Evolutionary conservation across 202 grass and related monocot species (phyloP).

Genomic region (Sporobolus alterniflorus): DNA sequence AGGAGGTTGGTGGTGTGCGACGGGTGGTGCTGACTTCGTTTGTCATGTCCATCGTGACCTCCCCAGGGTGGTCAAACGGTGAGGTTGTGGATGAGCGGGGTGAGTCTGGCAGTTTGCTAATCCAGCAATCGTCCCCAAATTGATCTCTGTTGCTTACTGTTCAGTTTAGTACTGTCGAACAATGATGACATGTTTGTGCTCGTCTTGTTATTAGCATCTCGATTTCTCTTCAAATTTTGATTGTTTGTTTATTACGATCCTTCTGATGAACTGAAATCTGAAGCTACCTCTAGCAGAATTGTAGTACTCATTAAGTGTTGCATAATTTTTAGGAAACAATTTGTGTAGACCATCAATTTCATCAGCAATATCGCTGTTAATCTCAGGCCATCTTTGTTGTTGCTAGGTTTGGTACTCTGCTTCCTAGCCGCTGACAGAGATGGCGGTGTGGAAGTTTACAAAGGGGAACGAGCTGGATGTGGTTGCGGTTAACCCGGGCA

Average conservation of each 20-base stretch:
- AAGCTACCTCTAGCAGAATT: no score
- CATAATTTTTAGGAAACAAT: neutral
- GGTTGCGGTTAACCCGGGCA: constrained; percentile 72
- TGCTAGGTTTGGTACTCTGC: constrained; percentile 89
- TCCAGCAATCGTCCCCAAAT: neutral
- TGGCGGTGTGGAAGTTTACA: constrained; percentile 88
- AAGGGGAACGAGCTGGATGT: constrained; percentile 73
- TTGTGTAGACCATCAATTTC: neutral
- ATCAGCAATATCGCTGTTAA: neutral
- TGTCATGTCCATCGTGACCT: constrained; percentile 27
- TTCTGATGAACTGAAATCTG: no score
- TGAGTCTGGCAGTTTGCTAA: no score
- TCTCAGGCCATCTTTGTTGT: neutral
- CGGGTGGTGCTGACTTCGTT: constrained; percentile 87
- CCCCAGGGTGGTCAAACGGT: no score
- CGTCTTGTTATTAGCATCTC: no score
- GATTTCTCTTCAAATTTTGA: no score
- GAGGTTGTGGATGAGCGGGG: neutral
- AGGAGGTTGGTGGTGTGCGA: constrained; percentile 57
- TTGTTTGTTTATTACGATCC: no score
- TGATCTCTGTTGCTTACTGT: neutral
- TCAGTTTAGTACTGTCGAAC: no score
- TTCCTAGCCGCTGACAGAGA: constrained; percentile 86
- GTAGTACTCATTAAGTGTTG: neutral
- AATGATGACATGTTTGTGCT: no score